phyloP scores from a whole-genome alignment of 495 filamentous ascomycete species.

The Lepidopterella palustris region DNA sequence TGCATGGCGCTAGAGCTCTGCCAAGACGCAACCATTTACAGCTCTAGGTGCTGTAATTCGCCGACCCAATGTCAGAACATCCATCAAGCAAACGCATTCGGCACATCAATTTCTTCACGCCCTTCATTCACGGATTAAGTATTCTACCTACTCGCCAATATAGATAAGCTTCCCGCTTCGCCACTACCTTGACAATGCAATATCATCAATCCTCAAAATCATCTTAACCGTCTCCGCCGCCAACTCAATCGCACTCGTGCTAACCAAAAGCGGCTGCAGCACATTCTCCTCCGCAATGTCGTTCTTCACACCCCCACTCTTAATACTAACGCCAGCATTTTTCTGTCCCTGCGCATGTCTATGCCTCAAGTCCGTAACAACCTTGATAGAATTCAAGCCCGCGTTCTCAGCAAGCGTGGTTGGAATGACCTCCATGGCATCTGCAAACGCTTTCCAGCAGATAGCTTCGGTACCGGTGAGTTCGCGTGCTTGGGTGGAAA shows the following conservation, averaged over 20 bases:
- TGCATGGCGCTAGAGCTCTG: too few relatives aligned
- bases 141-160: not conserved
- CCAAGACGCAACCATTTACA: too few relatives aligned
- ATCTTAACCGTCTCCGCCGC: slow-evolving; percentile 98
- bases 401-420: slow-evolving; percentile 97
- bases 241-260: slow-evolving; percentile 93
- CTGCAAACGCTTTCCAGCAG: slow-evolving; percentile 97
- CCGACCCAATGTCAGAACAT: too few relatives aligned
- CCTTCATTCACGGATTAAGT: not conserved
- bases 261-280: slow-evolving; percentile 89
- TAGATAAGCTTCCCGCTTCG: not conserved
- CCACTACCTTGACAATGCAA: slow-evolving; percentile 58
- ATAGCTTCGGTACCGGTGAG: slow-evolving; percentile 89
- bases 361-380: slow-evolving; percentile 94
- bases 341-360: slow-evolving; percentile 89
- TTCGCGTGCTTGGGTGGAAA: slow-evolving; percentile 72
- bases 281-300: slow-evolving; percentile 97
- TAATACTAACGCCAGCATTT: slow-evolving; percentile 95
- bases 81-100: too few relatives aligned
- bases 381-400: slow-evolving; percentile 93
- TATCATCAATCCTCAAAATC: slow-evolving; percentile 96
- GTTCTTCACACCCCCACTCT: slow-evolving; percentile 89
- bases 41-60: too few relatives aligned
- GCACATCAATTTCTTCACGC: too few relatives aligned
- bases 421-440: slow-evolving; percentile 95